Evolutionary conservation across 1,284 basidiomycete species (phyloP).

Genomic region (Mycena citricolor): DNA sequence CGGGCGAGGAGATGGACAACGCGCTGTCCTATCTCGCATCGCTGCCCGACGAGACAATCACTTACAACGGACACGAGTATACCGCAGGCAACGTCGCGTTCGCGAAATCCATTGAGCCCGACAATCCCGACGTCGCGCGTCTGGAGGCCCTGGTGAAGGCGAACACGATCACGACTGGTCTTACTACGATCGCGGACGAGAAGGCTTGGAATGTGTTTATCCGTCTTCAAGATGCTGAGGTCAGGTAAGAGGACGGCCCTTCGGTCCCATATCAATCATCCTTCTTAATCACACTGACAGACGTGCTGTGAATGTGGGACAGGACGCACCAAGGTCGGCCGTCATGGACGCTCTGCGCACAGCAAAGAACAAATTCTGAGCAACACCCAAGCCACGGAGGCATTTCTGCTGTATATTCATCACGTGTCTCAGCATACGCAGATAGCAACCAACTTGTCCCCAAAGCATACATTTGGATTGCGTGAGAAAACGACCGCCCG

Average conservation of each 20-base stretch:
- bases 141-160: conserved; percentile 54
- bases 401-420: too few relatives aligned
- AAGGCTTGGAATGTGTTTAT: conserved; percentile 87
- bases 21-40: conserved; percentile 75
- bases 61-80: conserved; percentile 95
- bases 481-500: too few relatives aligned
- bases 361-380: conserved; percentile 81
- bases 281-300: conserved; percentile 1
- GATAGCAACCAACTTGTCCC: too few relatives aligned
- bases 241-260: too few relatives aligned
- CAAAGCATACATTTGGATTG: too few relatives aligned
- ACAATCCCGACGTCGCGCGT: conserved; percentile 53
- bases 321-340: conserved; percentile 46
- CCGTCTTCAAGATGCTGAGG: conserved; percentile 57
- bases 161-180: conserved; percentile 67
- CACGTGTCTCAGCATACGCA: too few relatives aligned
- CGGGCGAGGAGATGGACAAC: conserved; percentile 80
- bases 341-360: conserved; percentile 78
- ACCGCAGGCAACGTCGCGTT: conserved; percentile 70
- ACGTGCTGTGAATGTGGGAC: conserved; percentile 28
- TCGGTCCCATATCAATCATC: neutral
- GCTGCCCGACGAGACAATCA: conserved; percentile 80
- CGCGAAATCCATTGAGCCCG: conserved; percentile 65
- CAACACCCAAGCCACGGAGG: too few relatives aligned
- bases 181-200: conserved; percentile 83